These are phyloP conservation scores for Chytridium lagenaria DNA, from an alignment of 371 early-diverging fungal species.

Conservation along the genomic window DNA sequence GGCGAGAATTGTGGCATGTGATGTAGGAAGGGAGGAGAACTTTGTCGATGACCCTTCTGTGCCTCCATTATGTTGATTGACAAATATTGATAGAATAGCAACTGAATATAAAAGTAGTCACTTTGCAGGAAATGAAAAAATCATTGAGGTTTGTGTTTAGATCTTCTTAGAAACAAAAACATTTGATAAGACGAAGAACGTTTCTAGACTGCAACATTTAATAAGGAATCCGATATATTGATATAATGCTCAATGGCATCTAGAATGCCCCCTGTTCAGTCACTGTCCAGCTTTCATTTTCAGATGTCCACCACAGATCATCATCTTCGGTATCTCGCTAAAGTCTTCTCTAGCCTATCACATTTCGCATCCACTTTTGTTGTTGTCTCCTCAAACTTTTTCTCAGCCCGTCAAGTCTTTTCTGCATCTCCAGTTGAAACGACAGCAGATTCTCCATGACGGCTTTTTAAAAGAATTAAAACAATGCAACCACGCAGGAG, in stretches of 20 bases:
- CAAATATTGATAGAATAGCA: too few relatives aligned
- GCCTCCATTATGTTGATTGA: constrained; percentile 47
- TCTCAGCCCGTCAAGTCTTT: constrained; percentile 50
- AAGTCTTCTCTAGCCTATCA: constrained; percentile 48
- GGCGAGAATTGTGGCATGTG: neutral
- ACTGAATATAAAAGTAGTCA: too few relatives aligned
- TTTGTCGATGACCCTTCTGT: constrained; percentile 59
- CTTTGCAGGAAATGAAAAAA: too few relatives aligned
- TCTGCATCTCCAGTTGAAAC: constrained; percentile 53
- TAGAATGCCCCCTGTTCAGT: too few relatives aligned
- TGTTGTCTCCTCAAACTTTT: constrained; percentile 49
- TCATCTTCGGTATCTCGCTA: constrained; percentile 45
- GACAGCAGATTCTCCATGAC: constrained; percentile 52
- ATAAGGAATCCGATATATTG: too few relatives aligned
- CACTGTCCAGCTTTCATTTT: too few relatives aligned
- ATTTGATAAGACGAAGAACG: too few relatives aligned
- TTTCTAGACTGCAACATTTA: too few relatives aligned
- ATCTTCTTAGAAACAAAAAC: too few relatives aligned
- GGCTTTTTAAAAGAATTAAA: constrained; percentile 27
- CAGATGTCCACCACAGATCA: too few relatives aligned
- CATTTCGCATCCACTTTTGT: constrained; percentile 42
- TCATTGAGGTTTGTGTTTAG: too few relatives aligned
- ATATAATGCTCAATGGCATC: too few relatives aligned
- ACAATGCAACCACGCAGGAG: neutral
- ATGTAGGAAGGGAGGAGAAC: constrained; percentile 29